Evolutionary conservation across 106 monocot genomes (phyloP).

Genomic region (Cymbidium sinense): DNA sequence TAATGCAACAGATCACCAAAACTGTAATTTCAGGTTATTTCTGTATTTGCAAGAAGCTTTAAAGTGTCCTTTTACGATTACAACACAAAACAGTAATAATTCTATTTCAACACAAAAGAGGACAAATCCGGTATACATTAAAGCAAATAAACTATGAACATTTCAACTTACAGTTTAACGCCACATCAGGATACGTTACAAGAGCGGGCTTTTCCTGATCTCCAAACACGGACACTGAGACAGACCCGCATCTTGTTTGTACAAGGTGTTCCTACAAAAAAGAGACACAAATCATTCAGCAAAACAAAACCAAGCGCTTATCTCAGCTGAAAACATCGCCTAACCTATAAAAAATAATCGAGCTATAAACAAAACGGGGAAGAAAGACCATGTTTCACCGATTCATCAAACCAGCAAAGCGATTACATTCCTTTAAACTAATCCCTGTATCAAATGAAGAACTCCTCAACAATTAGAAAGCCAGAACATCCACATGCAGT

Average conservation of each 20-base stretch:
- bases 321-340: neutral
- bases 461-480: neutral
- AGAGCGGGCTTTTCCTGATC: conserved; percentile 85
- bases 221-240: conserved; percentile 69
- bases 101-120: neutral
- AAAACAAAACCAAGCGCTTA: neutral
- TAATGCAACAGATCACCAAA: too few species aligned
- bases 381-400: neutral
- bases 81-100: neutral
- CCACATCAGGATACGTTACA: conserved; percentile 80
- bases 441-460: neutral
- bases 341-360: neutral
- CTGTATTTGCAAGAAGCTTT: too few species aligned
- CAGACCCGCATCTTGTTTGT: conserved; percentile 45
- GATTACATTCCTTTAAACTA: neutral
- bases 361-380: neutral
- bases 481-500: neutral
- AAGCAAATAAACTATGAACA: neutral
- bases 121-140: neutral
- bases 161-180: conserved; percentile 62
- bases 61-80: too few species aligned
- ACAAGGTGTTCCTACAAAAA: conserved; percentile 58
- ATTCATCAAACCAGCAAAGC: neutral
- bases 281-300: neutral
- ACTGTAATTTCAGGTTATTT: too few species aligned